Evolutionary conservation across 768 basidiomycete genomes (phyloP).

Genomic region (Collybiopsis confluens): DNA sequence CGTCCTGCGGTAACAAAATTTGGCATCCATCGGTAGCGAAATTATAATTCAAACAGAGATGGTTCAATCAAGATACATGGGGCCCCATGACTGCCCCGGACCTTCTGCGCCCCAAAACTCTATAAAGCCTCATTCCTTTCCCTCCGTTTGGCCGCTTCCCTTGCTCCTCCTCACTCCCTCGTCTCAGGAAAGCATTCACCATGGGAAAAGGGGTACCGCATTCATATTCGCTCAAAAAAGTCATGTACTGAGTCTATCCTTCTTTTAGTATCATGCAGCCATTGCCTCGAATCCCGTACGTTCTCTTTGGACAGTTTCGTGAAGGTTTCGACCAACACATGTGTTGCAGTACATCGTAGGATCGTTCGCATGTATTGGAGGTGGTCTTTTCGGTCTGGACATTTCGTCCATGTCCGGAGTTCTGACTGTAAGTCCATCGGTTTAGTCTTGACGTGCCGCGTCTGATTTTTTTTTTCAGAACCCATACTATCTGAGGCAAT

Average conservation of each 20-base stretch:
- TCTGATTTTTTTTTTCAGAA: conserved; percentile 24
- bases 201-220: conserved; percentile 4
- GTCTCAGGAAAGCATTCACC: neutral
- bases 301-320: neutral
- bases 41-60: no score
- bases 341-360: conserved; percentile 63
- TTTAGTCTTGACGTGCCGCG: neutral
- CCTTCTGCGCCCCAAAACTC: neutral
- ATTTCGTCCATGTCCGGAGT: conserved; percentile 83
- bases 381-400: conserved; percentile 76
- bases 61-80: neutral
- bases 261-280: conserved; percentile 43
- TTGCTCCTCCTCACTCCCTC: neutral
- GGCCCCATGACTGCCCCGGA: conserved; percentile 7
- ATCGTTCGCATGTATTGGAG: conserved; percentile 78
- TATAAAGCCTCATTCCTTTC: neutral
- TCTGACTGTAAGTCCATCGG: conserved; percentile 38
- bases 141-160: neutral
- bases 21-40: no score
- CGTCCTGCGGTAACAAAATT: no score
- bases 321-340: neutral
- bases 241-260: neutral
- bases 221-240: neutral
- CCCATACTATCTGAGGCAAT: conserved; percentile 30
- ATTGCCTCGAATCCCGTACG: conserved; percentile 57